Percentiles rank a stretch among this genome's conserved stretches.
Evolutionary conservation across 1,284 basidiomycete species (phyloP).

Genomic region (Apiotrichum gracile): DNA sequence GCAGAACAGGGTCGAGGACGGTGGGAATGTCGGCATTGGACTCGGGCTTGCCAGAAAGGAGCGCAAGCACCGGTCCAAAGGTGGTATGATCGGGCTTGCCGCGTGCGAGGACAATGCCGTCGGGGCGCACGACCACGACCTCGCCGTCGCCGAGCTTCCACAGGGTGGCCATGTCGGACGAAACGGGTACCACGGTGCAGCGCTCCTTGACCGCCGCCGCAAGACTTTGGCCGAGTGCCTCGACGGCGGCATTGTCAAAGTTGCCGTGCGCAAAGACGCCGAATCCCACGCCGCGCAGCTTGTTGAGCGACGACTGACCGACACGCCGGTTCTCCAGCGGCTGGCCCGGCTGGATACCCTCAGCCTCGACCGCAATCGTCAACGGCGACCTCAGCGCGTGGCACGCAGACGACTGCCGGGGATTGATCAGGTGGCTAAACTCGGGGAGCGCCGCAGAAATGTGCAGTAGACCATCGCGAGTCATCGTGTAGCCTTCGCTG

Average conservation of each 20-base stretch:
- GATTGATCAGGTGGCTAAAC: slow-evolving; percentile 19
- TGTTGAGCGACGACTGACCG: slow-evolving; percentile 4
- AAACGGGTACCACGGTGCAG: slow-evolving; percentile 2
- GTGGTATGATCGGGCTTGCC: slow-evolving; percentile 3
- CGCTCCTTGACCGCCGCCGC: slow-evolving; percentile 9
- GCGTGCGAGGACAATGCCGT: slow-evolving; percentile 14
- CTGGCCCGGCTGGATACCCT: slow-evolving; percentile 8
- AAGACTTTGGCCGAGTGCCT: not conserved
- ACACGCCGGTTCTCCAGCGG: slow-evolving; percentile 16
- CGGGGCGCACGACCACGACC: slow-evolving; percentile 14
- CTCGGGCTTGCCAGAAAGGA: too few species aligned
- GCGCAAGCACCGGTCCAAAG: too few species aligned
- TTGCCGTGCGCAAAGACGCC: slow-evolving; percentile 9
- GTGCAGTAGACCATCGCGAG: slow-evolving; percentile 15
- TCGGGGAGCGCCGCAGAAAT: slow-evolving; percentile 13
- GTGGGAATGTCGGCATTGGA: not conserved
- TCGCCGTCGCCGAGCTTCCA: slow-evolving; percentile 8
- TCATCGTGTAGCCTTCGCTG: slow-evolving; percentile 12
- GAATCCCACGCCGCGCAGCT: slow-evolving; percentile 11
- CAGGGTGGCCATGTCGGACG: slow-evolving; percentile 1
- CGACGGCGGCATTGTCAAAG: not conserved
- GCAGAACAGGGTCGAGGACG: slow-evolving; percentile 8
- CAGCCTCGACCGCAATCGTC: not conserved
- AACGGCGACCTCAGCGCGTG: slow-evolving; percentile 15
- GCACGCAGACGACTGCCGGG: slow-evolving; percentile 15